Evolutionary conservation across 2,329 filamentous ascomycete genomes (phyloP).

Genomic region (Cylindrodendrum hubeiense): DNA sequence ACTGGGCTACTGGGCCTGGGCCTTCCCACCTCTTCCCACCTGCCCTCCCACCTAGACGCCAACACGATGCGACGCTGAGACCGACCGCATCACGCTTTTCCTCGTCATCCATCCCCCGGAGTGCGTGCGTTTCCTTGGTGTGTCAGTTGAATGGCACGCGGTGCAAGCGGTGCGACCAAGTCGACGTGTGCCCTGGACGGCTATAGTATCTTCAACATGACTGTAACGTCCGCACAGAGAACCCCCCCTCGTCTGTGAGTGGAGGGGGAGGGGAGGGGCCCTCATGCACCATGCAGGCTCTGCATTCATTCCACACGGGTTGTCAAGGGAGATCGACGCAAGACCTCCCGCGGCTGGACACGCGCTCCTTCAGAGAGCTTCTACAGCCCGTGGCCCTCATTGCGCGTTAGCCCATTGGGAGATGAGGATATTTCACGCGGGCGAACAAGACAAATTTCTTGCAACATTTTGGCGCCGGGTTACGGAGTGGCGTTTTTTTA

Average conservation of each 20-base stretch:
- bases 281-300: constrained; percentile 18
- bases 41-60: too few species aligned
- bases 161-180: background rate
- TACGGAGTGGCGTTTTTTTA: background rate
- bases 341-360: background rate
- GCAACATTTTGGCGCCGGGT: background rate
- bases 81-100: constrained; percentile 15
- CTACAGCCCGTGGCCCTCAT: background rate
- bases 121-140: constrained; percentile 18
- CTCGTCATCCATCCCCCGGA: constrained; percentile 6
- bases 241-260: background rate
- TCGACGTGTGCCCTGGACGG: background rate
- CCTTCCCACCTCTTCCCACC: background rate
- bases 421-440: background rate
- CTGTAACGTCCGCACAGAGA: background rate
- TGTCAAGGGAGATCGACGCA: constrained; percentile 24
- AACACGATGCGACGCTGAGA: constrained; percentile 11
- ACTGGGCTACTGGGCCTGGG: constrained; percentile 4
- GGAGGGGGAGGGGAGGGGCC: constrained; percentile 15
- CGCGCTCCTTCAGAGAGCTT: background rate
- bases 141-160: constrained; percentile 17
- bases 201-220: background rate
- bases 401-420: background rate
- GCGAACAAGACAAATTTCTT: background rate
- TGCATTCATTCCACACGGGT: constrained; percentile 14